Percentiles rank a stretch among this genome's conserved stretches.
Evolutionary conservation across 1,284 basidiomycete species (phyloP).

Genomic region (Porogramme epimiltina): DNA sequence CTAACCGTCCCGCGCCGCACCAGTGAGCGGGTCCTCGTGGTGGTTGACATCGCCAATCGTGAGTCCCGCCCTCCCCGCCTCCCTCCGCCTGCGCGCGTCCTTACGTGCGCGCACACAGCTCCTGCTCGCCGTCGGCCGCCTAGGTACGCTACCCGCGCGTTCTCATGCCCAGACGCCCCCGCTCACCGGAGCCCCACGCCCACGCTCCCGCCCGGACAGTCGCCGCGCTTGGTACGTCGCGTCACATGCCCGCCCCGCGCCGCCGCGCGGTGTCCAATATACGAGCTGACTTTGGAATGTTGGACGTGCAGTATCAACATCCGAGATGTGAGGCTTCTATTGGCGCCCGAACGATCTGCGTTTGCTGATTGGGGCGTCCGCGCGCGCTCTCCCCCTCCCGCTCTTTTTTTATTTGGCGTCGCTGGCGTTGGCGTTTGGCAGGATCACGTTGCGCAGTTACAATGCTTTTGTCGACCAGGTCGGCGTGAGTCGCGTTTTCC

Average conservation of each 20-base stretch:
- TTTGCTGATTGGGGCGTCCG: background rate
- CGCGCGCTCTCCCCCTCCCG: too few species aligned
- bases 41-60: slow-evolving; percentile 40
- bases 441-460: slow-evolving; percentile 38
- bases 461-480: slow-evolving; percentile 22
- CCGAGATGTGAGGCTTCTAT: slow-evolving; percentile 32
- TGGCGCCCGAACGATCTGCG: background rate
- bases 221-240: slow-evolving; percentile 17
- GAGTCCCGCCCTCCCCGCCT: slow-evolving; percentile 15
- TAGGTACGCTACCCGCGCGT: slow-evolving; percentile 12
- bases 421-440: slow-evolving; percentile 13
- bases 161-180: background rate
- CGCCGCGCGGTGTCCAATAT: background rate
- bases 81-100: background rate
- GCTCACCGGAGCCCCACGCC: background rate
- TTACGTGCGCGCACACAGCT: slow-evolving; percentile 11
- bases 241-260: too few species aligned
- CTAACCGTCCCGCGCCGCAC: background rate
- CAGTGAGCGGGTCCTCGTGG: slow-evolving; percentile 43
- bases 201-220: slow-evolving; percentile 6
- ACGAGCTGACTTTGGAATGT: too few species aligned
- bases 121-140: slow-evolving; percentile 14
- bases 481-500: slow-evolving; percentile 18
- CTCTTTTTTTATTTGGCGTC: too few species aligned
- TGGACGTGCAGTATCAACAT: slow-evolving; percentile 33